Conservation (phyloP, 352 stramenopile species). For the Thraustochytrium striatum region DNA sequence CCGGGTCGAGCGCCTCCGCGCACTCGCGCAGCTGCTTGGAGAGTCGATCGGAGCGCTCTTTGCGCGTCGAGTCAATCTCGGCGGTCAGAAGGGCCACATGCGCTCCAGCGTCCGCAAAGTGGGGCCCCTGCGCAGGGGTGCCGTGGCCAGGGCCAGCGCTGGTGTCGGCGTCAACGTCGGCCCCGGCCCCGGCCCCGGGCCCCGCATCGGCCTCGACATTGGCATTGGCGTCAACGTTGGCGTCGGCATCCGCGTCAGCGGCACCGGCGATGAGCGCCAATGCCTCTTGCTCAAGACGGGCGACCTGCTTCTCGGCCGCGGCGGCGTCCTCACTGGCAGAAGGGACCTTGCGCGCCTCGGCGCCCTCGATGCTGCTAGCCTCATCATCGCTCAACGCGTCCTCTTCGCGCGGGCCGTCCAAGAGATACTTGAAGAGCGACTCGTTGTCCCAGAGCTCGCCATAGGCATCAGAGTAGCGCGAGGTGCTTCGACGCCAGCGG, state of each 20-base stretch:
- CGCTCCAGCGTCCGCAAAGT: background rate
- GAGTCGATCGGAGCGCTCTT: background rate
- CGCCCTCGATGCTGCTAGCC: background rate
- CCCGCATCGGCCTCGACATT: background rate
- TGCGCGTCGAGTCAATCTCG: background rate
- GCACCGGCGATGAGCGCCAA: background rate
- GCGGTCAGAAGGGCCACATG: background rate
- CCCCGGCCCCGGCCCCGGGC: background rate
- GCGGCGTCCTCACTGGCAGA: background rate
- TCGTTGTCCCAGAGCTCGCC: background rate
- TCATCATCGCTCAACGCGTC: constrained; percentile 39
- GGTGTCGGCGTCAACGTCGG: no score
- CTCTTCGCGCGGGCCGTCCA: background rate
- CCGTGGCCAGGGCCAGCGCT: no score
- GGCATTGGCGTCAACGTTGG: background rate
- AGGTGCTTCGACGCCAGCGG: background rate
- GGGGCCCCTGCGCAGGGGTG: no score
- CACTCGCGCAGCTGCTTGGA: background rate
- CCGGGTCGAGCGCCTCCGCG: no score
- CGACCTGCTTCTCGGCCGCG: no score
- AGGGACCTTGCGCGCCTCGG: background rate
- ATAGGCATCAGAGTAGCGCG: background rate
- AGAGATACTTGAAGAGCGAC: background rate
- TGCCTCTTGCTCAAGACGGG: no score
- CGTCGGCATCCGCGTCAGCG: background rate